Evolutionary conservation across 2,329 filamentous ascomycete species (phyloP).

Genomic region (Xylaria digitata): DNA sequence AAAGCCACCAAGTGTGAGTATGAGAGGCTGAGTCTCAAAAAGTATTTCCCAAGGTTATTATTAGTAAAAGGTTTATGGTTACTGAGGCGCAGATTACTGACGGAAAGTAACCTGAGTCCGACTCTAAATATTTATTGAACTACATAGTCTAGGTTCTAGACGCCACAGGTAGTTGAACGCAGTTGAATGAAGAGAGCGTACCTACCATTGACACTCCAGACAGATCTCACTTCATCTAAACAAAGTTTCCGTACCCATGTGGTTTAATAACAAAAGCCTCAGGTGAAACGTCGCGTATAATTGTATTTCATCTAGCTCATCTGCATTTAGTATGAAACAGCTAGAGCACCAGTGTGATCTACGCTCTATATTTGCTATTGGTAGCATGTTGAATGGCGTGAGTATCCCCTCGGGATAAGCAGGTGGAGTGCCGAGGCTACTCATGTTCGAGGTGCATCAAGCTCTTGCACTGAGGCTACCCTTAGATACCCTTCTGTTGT

Average conservation of each 20-base stretch:
- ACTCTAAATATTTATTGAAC: no score
- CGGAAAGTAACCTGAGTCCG: no score
- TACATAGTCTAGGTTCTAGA: no score
- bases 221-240: neutral
- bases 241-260: neutral
- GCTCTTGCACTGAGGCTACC: neutral
- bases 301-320: neutral
- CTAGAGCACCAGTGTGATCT: slow-evolving; percentile 24
- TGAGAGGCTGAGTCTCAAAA: no score
- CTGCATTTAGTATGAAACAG: neutral
- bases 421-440: neutral
- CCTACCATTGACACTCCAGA: no score
- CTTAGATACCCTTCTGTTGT: neutral
- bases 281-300: neutral
- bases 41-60: no score
- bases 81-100: no score
- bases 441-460: neutral
- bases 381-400: neutral
- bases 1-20: no score
- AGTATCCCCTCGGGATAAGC: neutral
- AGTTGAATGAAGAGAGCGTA: no score
- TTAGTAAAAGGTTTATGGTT: no score
- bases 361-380: neutral
- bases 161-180: no score
- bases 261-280: neutral